Base-by-base conservation (phyloP, 768 basidiomycete genomes). In the Mycena albidolilacea region DNA sequence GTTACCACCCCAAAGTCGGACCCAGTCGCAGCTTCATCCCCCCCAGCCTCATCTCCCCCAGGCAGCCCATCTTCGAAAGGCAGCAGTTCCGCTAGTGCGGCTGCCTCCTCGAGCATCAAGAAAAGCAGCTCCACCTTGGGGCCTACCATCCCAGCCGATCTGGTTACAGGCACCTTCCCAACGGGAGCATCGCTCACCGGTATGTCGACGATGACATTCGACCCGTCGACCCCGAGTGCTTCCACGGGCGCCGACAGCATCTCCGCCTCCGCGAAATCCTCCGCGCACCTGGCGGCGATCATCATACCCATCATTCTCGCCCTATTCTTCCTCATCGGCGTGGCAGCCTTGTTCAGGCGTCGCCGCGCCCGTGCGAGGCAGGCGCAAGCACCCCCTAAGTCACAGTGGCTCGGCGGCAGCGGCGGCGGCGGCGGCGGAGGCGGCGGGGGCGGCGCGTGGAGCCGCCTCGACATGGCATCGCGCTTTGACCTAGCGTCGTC, bases 391-490 rank as follows among this genome's bases (percentile, higher is more conserved):
- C 48, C n/a, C 44, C 41, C 60, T 23, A 44, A 38, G 46, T 19
- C 52, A 11, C 52, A 54, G 23, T 54, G 52, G 52, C 52, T 54
- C 23, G 52, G 61, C n/a, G 60, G 30, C 30, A 30, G 57, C 46
- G 30, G 10, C 55, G 17, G 38, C 37, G 17, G 38, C 37, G 30
- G 30, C 30, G 30, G 30, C 4, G 30, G 30, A 30, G 30, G 30
- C 4, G 30, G 62, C 55, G 3, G 14, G 9, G 11, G 12, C 30
- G 74, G 74, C 55, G 67, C 70, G 23, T 75, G 74, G 74, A 72
- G 74, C 59, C 70, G 70, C 37, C 71, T 75, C 43, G 74, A 71
- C 54, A 66, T 69, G 67, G 69, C 73, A 8, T 75, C 73, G 70
- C 69, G 70, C 44, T 48, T 38, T 17, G 35, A 9, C 38, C 59